Base-by-base conservation (phyloP, 805 yeast genomes). In the Ogataea trehaloabstinens region DNA sequence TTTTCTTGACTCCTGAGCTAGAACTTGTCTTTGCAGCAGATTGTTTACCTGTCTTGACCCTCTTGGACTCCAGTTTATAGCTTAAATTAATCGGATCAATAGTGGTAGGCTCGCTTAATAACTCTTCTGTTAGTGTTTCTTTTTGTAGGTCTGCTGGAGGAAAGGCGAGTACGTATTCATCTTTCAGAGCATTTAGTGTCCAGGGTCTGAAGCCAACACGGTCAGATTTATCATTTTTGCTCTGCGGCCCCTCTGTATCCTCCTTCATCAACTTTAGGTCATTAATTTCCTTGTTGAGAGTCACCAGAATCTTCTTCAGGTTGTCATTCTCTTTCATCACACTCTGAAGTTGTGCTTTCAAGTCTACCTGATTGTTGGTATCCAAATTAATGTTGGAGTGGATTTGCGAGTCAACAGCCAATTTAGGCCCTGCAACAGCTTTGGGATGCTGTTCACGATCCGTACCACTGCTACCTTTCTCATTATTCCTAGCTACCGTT, bases 291-390 rank as follows among this genome's bases (percentile, higher is more conserved):
- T 53, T 50, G 42, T 67, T 67, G 19, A 70, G 46, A 42, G 69
- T 67, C 3, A 55, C 55, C 6, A 70, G 55, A 3, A 70, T 66
- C 33, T 63, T 67, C 44, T 68, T 67, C 41, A 70, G 52, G 42
- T 68, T 70, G 36, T 63, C 67, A 46, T 70, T 70, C 50, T 70
- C 75, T 37, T 64, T 63, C 2, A 69, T 60, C 5, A 70, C 72
- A 30, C 55, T 56, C 35, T 67, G 70, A n/a, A 70, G 44, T 47
- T 70, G 73, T 31, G 48, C 43, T 31, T 64, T 62, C 35, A 70
- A 38, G 35, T 62, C 68, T 13, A 41, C 34, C 32, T 51, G 53
- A 40, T 54, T 55, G 37, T 61, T 57, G 7, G 66, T 55, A 27
- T 49, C 45, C 11, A 63, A 45, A 37, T 63, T 55, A 28, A 63